Evolutionary conservation across 2,329 filamentous ascomycete species (phyloP), one percentile per base, ranked within the genome.

Genomic region (Pezicula neosporulosa): DNA sequence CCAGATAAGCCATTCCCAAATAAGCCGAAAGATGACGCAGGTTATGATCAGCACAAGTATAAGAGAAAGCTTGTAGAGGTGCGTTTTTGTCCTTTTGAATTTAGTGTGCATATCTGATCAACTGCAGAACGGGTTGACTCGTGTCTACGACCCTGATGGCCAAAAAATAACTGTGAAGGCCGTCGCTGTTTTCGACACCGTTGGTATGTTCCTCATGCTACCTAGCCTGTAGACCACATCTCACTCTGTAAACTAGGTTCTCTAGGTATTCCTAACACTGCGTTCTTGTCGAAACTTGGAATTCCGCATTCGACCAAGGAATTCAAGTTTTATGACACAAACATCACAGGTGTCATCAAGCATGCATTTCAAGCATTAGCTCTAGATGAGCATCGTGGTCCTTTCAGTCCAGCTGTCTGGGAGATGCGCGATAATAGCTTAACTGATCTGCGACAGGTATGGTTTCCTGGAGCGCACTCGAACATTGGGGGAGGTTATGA

Each of bases 341-440:
- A 70, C 47, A 65, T 77, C 48, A 70, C 68, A 8, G 57, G 62
- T 44, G 66, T 67, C 50, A 69, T 78, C 33, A 66, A 71, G 51
- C 66, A 77, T 59, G 76, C 76, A 2, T 78, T 79, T 53, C 76
- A 79, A 54, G 75, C 75, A 8, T 63, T 80, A 6, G 74, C 75
- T 6, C 68, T 78, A 8, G 76, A 78, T 55, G 76, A 79, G 56
- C 71, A 71, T 33, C 68, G 76, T 37, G 52, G 54, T 12, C 60
- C 70, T 0, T 75, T 73, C 55, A 52, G 51, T 8, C 70, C 72
- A 21, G 66, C 72, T 9, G 56, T 75, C 9, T 75, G 72, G 71
- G 66, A 70, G 50, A 58, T 60, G 24, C 19, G 13, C 6, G 37
- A n/a, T 39, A 12, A 30, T 7, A 30, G 8, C 8, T 30, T 12